Conservation (phyloP, 345 rosid genomes). For the Toxicodendron radicans region DNA sequence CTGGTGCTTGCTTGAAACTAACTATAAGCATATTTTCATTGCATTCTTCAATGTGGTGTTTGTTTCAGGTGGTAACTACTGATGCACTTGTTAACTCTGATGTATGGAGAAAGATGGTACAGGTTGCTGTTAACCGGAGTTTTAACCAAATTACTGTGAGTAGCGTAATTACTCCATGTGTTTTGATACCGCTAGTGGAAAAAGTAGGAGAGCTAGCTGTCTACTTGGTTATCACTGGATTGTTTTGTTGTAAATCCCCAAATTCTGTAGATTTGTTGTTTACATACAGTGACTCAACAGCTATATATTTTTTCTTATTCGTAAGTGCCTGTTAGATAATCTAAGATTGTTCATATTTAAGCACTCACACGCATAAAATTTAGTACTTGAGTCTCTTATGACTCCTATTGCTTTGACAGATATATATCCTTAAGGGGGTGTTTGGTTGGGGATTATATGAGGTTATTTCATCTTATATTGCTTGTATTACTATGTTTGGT, state of each 20-base stretch:
- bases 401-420: not conserved
- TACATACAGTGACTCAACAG: not conserved
- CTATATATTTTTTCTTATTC: not conserved
- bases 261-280: not conserved
- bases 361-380: not conserved
- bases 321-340: not conserved
- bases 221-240: not conserved
- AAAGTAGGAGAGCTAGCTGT: not conserved
- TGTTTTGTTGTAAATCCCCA: not conserved
- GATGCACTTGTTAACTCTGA: slow-evolving; percentile 80
- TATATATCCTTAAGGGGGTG: too few relatives aligned
- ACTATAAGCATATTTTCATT: slow-evolving; percentile 1
- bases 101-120: slow-evolving; percentile 93
- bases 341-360: not conserved
- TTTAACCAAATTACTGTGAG: slow-evolving; percentile 97
- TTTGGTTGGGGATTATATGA: too few relatives aligned
- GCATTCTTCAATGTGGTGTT: slow-evolving; percentile 10
- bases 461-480: too few relatives aligned
- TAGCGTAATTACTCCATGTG: slow-evolving; percentile 11
- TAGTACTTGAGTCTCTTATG: not conserved
- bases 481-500: too few relatives aligned
- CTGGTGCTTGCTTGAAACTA: slow-evolving; percentile 14
- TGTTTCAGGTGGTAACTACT: slow-evolving; percentile 85
- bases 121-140: slow-evolving; percentile 78
- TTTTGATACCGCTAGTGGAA: not conserved